phyloP scores from a whole-genome alignment of 106 monocot species.

The Acorus calamus region DNA sequence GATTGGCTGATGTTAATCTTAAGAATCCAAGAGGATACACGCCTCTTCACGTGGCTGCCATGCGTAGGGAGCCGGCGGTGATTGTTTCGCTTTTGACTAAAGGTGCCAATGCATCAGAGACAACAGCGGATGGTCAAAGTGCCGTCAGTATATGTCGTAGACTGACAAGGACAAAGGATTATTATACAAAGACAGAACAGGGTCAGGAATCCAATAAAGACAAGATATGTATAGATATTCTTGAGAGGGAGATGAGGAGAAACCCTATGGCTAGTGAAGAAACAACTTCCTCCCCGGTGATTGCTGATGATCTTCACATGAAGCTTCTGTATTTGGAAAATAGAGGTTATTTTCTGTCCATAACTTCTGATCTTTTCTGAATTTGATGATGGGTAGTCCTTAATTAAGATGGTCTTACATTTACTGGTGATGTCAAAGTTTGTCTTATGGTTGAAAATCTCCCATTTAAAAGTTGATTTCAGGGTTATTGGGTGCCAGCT shows the following conservation, averaged over 20 bases:
- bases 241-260: constrained; percentile 7
- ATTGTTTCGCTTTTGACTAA: constrained; percentile 13
- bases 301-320: constrained; percentile 4
- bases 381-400: no score
- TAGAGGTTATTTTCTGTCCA: constrained; percentile 2
- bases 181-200: not conserved
- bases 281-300: constrained; percentile 10
- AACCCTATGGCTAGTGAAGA: constrained; percentile 5
- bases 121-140: constrained; percentile 7
- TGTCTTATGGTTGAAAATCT: no score
- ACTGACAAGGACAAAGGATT: constrained; percentile 2
- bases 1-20: constrained; percentile 6
- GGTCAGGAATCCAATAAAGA: constrained; percentile 5
- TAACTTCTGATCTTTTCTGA: not conserved
- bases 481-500: no score
- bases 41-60: constrained; percentile 9
- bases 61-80: constrained; percentile 10
- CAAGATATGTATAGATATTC: constrained; percentile 8
- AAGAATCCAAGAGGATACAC: constrained; percentile 12
- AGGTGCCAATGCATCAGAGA: constrained; percentile 5
- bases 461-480: no score
- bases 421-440: no score
- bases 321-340: constrained; percentile 11
- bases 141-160: constrained; percentile 8
- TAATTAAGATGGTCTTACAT: no score